Percentiles rank a stretch among this genome's conserved stretches.
phyloP scores from a whole-genome alignment of 2,329 filamentous ascomycete species.

The Curvularia sp. region DNA sequence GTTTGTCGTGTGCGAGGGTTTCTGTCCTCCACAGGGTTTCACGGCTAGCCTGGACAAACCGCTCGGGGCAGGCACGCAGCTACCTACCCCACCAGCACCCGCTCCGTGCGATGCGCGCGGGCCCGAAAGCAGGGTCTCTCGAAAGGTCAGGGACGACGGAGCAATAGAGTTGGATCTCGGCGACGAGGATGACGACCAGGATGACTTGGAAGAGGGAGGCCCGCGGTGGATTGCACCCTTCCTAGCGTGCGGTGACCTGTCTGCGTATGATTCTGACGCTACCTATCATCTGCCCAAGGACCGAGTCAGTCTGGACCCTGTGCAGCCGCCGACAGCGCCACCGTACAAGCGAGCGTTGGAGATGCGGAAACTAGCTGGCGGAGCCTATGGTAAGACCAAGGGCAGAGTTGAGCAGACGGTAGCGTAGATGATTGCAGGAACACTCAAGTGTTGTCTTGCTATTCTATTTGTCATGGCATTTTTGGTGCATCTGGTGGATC shows the following conservation, averaged over 20 bases:
- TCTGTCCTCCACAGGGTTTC: constrained; percentile 79
- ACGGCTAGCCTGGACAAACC: constrained; percentile 77
- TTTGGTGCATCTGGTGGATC: not conserved
- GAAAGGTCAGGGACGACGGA: constrained; percentile 54
- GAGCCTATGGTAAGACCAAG: constrained; percentile 77
- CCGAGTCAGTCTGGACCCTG: constrained; percentile 84
- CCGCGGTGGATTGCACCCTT: constrained; percentile 91
- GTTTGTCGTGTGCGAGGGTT: constrained; percentile 93
- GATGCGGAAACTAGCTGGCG: constrained; percentile 76
- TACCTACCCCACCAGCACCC: constrained; percentile 51
- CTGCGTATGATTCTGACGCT: constrained; percentile 93
- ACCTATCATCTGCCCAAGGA: constrained; percentile 89
- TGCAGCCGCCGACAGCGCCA: constrained; percentile 94
- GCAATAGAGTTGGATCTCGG: constrained; percentile 56
- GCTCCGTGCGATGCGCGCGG: constrained; percentile 5
- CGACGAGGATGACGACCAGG: constrained; percentile 52
- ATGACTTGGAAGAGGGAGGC: constrained; percentile 52
- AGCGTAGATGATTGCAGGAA: not conserved
- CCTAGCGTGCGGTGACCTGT: constrained; percentile 94
- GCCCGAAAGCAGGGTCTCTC: constrained; percentile 29
- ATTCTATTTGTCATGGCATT: not conserved
- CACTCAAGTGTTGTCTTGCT: not conserved
- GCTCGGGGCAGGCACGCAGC: constrained; percentile 67
- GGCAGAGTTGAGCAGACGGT: constrained; percentile 17
- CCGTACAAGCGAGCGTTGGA: constrained; percentile 93